phyloP scores from a whole-genome alignment of 1,139 yeast species.

The Candida pseudocylindracea region DNA sequence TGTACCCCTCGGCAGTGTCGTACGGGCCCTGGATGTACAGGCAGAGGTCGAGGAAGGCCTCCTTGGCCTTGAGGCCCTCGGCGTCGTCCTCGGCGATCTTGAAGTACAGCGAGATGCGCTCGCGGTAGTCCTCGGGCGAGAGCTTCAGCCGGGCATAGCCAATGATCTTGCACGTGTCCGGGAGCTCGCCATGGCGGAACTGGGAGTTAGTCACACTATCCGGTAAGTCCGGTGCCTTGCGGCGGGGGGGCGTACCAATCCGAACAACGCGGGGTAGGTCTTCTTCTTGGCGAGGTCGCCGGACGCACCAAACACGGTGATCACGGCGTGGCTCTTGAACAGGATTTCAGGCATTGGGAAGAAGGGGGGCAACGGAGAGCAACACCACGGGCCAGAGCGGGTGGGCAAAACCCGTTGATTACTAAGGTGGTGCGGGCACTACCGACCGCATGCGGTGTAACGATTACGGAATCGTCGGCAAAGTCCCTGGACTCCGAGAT shows the following conservation, averaged over 20 bases:
- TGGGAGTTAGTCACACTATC: slow-evolving; percentile 4
- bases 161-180: slow-evolving; percentile 45
- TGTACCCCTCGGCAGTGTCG: slow-evolving; percentile 57
- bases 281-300: slow-evolving; percentile 96
- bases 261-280: slow-evolving; percentile 69
- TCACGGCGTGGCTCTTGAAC: slow-evolving; percentile 21
- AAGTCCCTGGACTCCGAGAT: too few relatives aligned
- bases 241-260: slow-evolving; percentile 6
- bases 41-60: slow-evolving; percentile 41
- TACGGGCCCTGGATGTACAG: slow-evolving; percentile 61
- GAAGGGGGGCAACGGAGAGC: too few relatives aligned
- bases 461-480: too few relatives aligned
- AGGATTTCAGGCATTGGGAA: too few relatives aligned
- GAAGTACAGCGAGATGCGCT: slow-evolving; percentile 42
- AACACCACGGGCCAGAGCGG: too few relatives aligned
- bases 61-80: slow-evolving; percentile 25
- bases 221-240: too few relatives aligned
- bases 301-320: slow-evolving; percentile 88
- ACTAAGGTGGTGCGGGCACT: too few relatives aligned
- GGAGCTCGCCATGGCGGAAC: slow-evolving; percentile 57
- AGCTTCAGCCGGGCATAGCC: slow-evolving; percentile 85
- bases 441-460: too few relatives aligned
- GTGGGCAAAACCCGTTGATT: too few relatives aligned
- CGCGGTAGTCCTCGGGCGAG: slow-evolving; percentile 39
- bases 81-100: slow-evolving; percentile 20